Conservation (phyloP, 352 stramenopile genomes). For the Phytophthora litchii region DNA sequence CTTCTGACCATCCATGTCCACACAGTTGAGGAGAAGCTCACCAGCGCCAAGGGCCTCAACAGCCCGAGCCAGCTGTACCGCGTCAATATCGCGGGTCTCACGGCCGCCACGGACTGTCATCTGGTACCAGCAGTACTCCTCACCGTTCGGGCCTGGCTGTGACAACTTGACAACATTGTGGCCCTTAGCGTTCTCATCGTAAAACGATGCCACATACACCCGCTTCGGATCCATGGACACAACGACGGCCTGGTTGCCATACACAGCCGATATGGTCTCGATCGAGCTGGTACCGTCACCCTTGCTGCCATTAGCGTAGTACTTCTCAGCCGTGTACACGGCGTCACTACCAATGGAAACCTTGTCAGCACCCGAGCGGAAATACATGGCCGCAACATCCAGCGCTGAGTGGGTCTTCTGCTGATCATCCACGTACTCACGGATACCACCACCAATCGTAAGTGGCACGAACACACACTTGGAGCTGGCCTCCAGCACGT, state of each 20-base stretch:
- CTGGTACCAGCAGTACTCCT: conserved; percentile 98
- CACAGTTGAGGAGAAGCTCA: conserved; percentile 98
- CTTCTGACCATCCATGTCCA: conserved; percentile 98
- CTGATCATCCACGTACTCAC: conserved; percentile 94
- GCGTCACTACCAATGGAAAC: conserved; percentile 97
- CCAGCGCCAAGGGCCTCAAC: conserved; percentile 94
- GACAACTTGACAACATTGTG: conserved; percentile 74
- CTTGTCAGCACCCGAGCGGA: conserved; percentile 98
- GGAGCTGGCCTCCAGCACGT: conserved; percentile 94
- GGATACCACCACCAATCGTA: conserved; percentile 97
- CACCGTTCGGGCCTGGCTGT: conserved; percentile 91
- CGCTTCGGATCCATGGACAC: conserved; percentile 96
- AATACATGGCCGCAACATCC: conserved; percentile 96
- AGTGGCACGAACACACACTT: conserved; percentile 97
- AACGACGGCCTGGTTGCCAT: conserved; percentile 98
- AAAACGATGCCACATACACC: conserved; percentile 83
- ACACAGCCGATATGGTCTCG: conserved; percentile 96
- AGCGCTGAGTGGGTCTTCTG: conserved; percentile 90
- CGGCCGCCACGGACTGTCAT: conserved; percentile 96
- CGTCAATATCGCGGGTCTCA: conserved; percentile 90
- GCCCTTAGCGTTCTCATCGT: conserved; percentile 65
- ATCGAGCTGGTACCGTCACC: conserved; percentile 91
- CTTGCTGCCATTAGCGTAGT: conserved; percentile 75
- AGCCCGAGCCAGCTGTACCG: conserved; percentile 84
- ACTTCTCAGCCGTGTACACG: conserved; percentile 93